Evolutionary conservation across 2,329 filamentous ascomycete genomes (phyloP), one percentile per base, ranked within the genome.

Genomic region (Neodidymelliopsis sp.): DNA sequence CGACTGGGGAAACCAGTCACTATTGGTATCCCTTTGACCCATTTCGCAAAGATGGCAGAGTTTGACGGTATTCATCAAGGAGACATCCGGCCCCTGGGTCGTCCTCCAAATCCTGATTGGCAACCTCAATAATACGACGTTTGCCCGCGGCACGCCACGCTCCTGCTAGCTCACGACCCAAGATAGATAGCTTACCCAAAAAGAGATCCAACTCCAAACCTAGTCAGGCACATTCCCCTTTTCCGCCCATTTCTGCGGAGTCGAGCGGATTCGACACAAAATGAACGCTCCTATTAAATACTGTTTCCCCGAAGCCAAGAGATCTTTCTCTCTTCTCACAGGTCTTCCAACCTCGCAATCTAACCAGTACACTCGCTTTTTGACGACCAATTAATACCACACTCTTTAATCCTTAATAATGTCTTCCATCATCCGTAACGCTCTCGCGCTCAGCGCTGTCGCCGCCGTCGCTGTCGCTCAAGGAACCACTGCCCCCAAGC

Each of bases 391-490:
- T 46, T 50, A 50, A 49, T 53, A 59, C 48, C 45, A 57, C 56
- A 51, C 28, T 59, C 52, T 49, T 58, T 62, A 61, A 63, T 58
- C 30, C 20, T 54, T 59, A 59, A 66, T 65, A 59, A 62, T 65
- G 56, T 60, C 57, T 50, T 60, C 57, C 43, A 60, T 57, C 48
- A 55, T 56, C 37, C 54, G 61, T 53, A 62, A 53, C 52, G 38
- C 53, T 44, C 47, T 65, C 44, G 50, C 54, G 50, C 52, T 59
- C 49, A 60, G 56, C 55, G 56, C 58, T 49, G 40, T 65, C 52
- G 51, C 59, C 35, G 56, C 56, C 39, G 52, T 60, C 59, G 61
- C 60, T 40, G 52, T 59, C 43, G 71, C 65, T 42, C 72, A 75
- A 63, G 39, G 18, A n/a, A 4, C 12, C 31, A 11, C 45, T n/a